Conservation (phyloP, 2,329 filamentous ascomycete genomes). For the Diaporthe sp. region DNA sequence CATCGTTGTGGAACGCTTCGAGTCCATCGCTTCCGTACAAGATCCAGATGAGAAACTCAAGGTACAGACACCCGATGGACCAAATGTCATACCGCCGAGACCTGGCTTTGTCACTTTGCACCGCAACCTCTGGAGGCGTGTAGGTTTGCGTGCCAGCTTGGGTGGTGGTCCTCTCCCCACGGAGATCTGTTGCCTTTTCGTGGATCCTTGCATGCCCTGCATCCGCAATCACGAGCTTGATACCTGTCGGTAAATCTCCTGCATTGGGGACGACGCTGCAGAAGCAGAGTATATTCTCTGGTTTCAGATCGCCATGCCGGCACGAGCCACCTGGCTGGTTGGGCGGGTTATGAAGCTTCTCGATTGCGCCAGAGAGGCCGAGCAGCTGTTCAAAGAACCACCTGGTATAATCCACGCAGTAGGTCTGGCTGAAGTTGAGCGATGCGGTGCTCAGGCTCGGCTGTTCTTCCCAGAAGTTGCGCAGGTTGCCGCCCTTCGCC, state of each 20-base stretch:
- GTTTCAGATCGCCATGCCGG: background rate
- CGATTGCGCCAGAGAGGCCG: background rate
- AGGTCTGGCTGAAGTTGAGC: background rate
- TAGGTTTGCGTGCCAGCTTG: background rate
- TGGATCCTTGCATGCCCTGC: background rate
- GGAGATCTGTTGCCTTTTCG: background rate
- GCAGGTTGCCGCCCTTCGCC: background rate
- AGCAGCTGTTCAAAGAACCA: background rate
- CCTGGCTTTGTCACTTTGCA: background rate
- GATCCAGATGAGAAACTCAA: background rate
- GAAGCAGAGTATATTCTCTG: background rate
- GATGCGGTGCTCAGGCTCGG: background rate
- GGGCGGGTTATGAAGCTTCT: background rate
- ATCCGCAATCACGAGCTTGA: background rate
- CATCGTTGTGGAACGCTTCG: background rate
- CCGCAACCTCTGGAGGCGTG: background rate
- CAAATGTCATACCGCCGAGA: background rate
- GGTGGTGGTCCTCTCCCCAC: background rate
- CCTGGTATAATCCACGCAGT: background rate
- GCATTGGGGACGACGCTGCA: background rate
- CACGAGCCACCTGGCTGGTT: background rate
- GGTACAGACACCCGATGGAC: background rate
- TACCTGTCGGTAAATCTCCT: background rate
- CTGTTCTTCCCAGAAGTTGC: background rate
- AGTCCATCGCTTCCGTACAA: background rate